Base-by-base conservation (phyloP, 495 filamentous ascomycete genomes). In the Parathielavia hyrcaniae region DNA sequence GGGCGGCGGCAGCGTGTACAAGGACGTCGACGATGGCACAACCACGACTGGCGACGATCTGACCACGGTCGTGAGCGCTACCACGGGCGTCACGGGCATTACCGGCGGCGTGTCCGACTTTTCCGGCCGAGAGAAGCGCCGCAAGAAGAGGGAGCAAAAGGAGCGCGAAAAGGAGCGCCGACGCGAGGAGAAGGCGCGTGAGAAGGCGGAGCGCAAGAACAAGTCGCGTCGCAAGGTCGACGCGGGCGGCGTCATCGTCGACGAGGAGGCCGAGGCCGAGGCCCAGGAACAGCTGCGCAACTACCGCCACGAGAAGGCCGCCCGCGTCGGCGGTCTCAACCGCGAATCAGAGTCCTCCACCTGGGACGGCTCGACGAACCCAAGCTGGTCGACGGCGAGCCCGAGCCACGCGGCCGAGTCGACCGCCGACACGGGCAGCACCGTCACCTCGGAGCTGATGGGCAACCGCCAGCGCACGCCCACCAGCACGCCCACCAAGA, bases 291-390 rank as follows among this genome's bases (percentile, higher is more conserved):
- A 77, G 10, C 69, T 82, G 34, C 83, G 86, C 40, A 81, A 83
- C 2, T 96, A 96, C 74, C 86, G 89, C 9, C 79, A 87, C 66
- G 91, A 96, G 71, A 89, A 87, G 64, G 74, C 90, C 5, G 90
- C 91, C 2, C 79, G 86, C 35, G 88, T 96, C 19, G 91, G 91
- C 40, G 91, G 90, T 17, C 73, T 96, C 64, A 96, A 96, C 69
- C 82, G 83, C 47, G 75, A 86, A 60, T 72, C 81, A 44, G 90
- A 96, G 53, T 88, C 83, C 49, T 86, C 81, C 56, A 81, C 84
- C 62, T 85, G 84, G 73, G 88, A 87, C 65, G 80, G 79, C 44
- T 78, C 73, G 7, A 84, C 73, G 64, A 81, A 71, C 75, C 84
- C 71, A 16, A 73, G 70, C 55, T 69, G 64, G 64, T 78, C 62